Evolutionary conservation across 2,329 filamentous ascomycete genomes (phyloP).

Genomic region (Epichloe sibirici): DNA sequence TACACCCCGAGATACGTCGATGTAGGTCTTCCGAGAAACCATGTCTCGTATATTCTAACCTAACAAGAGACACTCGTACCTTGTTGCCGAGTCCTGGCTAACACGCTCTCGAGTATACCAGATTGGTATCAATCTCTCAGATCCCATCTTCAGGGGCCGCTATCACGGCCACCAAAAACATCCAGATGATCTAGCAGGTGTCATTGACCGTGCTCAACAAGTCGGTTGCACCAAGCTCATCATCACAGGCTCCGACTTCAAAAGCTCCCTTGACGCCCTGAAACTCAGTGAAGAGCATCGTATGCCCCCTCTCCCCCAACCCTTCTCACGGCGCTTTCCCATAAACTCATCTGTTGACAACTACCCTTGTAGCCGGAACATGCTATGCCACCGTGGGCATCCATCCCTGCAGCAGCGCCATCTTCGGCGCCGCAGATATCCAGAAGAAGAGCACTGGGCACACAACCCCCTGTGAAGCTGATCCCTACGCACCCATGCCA

Average conservation of each 20-base stretch:
- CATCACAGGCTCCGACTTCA: constrained; percentile 80
- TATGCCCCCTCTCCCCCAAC: constrained; percentile 23
- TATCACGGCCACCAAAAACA: constrained; percentile 73
- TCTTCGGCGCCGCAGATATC: constrained; percentile 51
- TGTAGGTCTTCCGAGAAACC: constrained; percentile 26
- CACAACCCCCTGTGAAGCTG: constrained; percentile 40
- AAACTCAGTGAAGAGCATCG: constrained; percentile 62
- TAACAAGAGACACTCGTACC: not conserved
- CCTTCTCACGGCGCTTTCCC: not conserved
- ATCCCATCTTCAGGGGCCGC: constrained; percentile 74
- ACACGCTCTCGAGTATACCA: constrained; percentile 17
- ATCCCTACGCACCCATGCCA: constrained; percentile 33
- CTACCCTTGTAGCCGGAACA: constrained; percentile 45
- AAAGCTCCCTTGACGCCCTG: constrained; percentile 64
- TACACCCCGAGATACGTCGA: constrained; percentile 46
- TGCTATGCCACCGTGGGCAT: constrained; percentile 90
- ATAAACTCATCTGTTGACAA: not conserved
- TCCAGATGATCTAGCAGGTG: constrained; percentile 59
- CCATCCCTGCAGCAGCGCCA: constrained; percentile 76
- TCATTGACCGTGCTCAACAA: constrained; percentile 65
- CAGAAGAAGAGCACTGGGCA: constrained; percentile 28
- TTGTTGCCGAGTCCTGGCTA: not conserved
- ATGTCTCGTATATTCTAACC: not conserved
- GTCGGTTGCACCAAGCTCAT: constrained; percentile 83
- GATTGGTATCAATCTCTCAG: constrained; percentile 93